Base-by-base conservation (phyloP, 129 eudicot genomes). In the Lactuca sativa region DNA sequence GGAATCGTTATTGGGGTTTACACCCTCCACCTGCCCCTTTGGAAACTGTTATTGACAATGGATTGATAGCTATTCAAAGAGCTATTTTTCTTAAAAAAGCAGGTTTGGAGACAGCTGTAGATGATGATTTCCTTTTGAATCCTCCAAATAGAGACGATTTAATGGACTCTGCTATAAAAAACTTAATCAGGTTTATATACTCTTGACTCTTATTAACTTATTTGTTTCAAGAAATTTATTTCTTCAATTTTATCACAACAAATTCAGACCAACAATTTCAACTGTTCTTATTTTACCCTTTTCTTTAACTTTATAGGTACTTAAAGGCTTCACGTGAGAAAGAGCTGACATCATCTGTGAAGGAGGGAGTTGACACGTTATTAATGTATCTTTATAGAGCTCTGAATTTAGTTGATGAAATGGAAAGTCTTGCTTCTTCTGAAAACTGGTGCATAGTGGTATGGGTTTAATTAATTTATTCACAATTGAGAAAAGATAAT, bases 311-410 rank as follows among this genome's bases (percentile, higher is more conserved):
- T n/a, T 72, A 13, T 73, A 93, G 97, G 82, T 95, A 83, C 68
- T 74, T 90, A 59, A 72, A 85, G 70, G 86, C 73, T 81, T 84
- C 90, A 6, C 96, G 96, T 12, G 77, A 66, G 38, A 95, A 86
- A 85, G 91, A 90, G 63, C 83, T 90, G 56, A 69, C 75, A 53
- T 67, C 75, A 56, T 67, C 91, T 10, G 93, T 87, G 74, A 85
- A 72, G 83, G 99, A 95, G 77, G 99, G 99, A 76, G 87, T 95
- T 75, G 99, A 95, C 79, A 95, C 99, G 40, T 91, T 95, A 65
- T 71, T 95, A 52, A 95, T 95, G 97, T 95, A 90, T 78, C 91
- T 95, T 6, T 87, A 90, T 76, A 85, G 99, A 88, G 82, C 92
- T 55, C 71, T 87, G 59, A 95, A 85, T 82, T 52, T 77, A 38